Base-by-base conservation (phyloP, 1,284 basidiomycete genomes). In the Volvariella surrecta region DNA sequence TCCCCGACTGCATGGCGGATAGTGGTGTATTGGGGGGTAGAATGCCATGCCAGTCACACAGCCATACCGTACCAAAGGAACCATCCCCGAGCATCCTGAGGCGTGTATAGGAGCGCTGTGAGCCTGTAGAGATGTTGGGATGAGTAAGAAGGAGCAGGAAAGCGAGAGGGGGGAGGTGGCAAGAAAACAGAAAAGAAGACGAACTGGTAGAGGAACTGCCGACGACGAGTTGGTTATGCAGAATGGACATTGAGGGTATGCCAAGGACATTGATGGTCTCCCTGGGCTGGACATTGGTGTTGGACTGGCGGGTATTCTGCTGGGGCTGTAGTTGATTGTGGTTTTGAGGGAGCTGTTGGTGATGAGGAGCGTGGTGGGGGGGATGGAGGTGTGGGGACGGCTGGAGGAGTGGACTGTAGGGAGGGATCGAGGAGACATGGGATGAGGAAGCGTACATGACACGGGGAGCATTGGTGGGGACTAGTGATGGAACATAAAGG, bases 1-100 rank as follows among this genome's bases (percentile, higher is more conserved):
- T 82, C 47, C 83, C 81, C 61, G 89, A 90, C 59, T 94, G 90
- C 90, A 94, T 94, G 39, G 89, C 86, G 21, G 89, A 90, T 51
- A 91, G 65, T 41, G 85, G 79, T 44, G 86, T 88, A 71, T 85
- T 85, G 62, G 88, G 80, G 62, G 89, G 89, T 59, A 99, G 72
- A 45, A 87, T 82, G 58, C 91, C 92, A 73, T 96, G 93, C 95
- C 95, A 99, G 74, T 99, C 96, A 60, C 94, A 98, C 52, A 99
- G 76, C 82, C 89, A 94, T 48, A 99, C 95, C 6, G 93, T 98
- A 47, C 95, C 95, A 59, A 99, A 97, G 4, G 92, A 95, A 45
- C 93, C 93, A 63, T 96, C 93, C 41, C 93, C 93, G 60, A 97
- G 79, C 50, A 87, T 84, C 69, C 95, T 95, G 68, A 95, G 76